Percentiles rank a stretch among this genome's conserved stretches.
Conservation (phyloP, 306 rosid species). For the Prunus davidiana region DNA sequence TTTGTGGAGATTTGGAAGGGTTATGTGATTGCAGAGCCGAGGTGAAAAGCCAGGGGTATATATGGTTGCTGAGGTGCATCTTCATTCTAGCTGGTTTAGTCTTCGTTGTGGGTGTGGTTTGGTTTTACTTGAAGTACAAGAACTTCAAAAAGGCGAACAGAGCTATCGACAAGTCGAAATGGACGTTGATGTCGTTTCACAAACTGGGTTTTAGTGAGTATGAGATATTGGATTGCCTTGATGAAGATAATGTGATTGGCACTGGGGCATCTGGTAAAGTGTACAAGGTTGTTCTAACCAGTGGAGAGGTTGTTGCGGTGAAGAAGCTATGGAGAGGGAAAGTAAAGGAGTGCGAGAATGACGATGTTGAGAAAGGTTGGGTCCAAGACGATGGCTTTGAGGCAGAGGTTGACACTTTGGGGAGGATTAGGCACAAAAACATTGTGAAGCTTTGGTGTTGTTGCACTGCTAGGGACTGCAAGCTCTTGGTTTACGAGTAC, state of each 20-base stretch:
- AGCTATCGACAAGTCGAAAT: constrained; percentile 64
- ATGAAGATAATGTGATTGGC: constrained; percentile 83
- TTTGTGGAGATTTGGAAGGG: constrained; percentile 61
- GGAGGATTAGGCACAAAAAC: constrained; percentile 91
- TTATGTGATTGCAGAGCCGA: constrained; percentile 38
- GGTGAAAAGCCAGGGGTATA: constrained; percentile 33
- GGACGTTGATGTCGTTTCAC: constrained; percentile 95
- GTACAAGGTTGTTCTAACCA: constrained; percentile 71
- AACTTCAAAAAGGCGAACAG: constrained; percentile 43
- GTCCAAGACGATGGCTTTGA: constrained; percentile 61
- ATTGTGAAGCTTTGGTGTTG: constrained; percentile 97
- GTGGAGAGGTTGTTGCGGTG: constrained; percentile 76
- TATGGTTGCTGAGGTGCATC: constrained; percentile 64
- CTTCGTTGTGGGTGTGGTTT: constrained; percentile 58
- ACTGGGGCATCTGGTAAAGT: constrained; percentile 87
- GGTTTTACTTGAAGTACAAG: constrained; percentile 71
- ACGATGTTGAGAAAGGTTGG: constrained; percentile 55
- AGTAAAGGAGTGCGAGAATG: constrained; percentile 32
- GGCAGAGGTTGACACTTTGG: constrained; percentile 85
- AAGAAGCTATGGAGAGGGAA: constrained; percentile 71
- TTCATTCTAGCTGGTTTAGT: constrained; percentile 54
- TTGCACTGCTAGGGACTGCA: constrained; percentile 77
- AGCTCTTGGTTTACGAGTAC: constrained; percentile 89
- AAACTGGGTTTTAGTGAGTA: constrained; percentile 82
- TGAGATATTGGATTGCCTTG: constrained; percentile 83